Evolutionary conservation across 306 rosid species (phyloP).

Genomic region (Acacia crassicarpa): DNA sequence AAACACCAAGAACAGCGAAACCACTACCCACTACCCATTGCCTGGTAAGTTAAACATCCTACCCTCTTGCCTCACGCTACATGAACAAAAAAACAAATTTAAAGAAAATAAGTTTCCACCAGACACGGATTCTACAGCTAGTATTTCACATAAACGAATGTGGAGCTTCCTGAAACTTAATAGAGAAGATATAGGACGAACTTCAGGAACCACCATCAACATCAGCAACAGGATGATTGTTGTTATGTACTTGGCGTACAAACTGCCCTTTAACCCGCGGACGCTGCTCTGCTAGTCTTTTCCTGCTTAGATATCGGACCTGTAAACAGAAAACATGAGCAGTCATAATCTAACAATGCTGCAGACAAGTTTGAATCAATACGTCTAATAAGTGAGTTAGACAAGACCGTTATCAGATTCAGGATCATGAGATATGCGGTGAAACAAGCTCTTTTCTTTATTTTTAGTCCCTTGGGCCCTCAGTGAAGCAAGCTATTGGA

Average conservation of each 20-base stretch:
- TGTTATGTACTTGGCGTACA: constrained; percentile 43
- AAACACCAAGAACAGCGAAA: constrained; percentile 22
- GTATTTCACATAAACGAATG: neutral
- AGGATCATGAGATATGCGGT: neutral
- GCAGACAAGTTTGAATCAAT: neutral
- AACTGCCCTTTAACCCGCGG: constrained; percentile 76
- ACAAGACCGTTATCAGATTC: constrained; percentile 7
- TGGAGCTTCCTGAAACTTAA: constrained; percentile 2
- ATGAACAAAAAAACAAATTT: constrained; percentile 6
- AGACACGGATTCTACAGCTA: constrained; percentile 28
- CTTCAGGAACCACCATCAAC: constrained; percentile 41
- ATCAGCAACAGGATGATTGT: constrained; percentile 33
- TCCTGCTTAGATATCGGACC: constrained; percentile 70
- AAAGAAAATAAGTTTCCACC: neutral
- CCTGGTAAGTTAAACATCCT: constrained; percentile 17
- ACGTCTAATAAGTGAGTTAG: neutral
- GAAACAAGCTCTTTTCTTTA: neutral
- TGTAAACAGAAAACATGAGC: constrained; percentile 23
- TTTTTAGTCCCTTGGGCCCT: neutral
- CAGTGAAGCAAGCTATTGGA: neutral
- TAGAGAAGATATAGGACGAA: constrained; percentile 9
- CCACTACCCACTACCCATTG: neutral
- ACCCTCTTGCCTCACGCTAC: constrained; percentile 27
- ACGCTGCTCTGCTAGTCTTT: constrained; percentile 67
- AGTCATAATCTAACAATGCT: neutral